These are phyloP conservation scores for Trichophyton equinum DNA, from an alignment of 2,329 filamentous ascomycete genomes.

Conservation along the genomic window DNA sequence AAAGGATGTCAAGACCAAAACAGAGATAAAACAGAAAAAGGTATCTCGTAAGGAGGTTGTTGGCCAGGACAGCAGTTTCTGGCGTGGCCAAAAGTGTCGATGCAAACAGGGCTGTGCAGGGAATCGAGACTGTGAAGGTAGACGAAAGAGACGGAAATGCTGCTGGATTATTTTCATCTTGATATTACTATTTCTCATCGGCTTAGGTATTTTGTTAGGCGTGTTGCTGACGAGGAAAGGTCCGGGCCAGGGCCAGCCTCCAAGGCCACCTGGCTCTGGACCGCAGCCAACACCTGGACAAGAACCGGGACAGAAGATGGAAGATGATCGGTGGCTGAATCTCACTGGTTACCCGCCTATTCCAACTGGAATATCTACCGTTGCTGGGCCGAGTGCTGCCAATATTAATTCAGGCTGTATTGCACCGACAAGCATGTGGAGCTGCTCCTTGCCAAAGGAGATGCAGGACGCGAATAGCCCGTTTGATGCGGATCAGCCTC, in stretches of 20 bases:
- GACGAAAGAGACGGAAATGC: constrained; percentile 46
- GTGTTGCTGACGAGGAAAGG: constrained; percentile 15
- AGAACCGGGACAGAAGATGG: neutral
- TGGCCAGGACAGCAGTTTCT: constrained; percentile 48
- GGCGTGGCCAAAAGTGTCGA: constrained; percentile 54
- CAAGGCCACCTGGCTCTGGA: neutral
- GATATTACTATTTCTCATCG: constrained; percentile 36
- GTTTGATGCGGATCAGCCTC: constrained; percentile 57
- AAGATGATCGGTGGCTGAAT: constrained; percentile 62
- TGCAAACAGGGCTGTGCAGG: constrained; percentile 54
- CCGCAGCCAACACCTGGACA: neutral
- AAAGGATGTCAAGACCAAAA: constrained; percentile 20
- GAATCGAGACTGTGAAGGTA: constrained; percentile 49
- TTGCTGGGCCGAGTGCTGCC: constrained; percentile 59
- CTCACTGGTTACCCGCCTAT: constrained; percentile 77
- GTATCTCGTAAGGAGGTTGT: constrained; percentile 55
- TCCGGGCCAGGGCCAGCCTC: neutral
- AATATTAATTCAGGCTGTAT: constrained; percentile 57
- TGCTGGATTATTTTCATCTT: constrained; percentile 41
- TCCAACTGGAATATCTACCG: constrained; percentile 67
- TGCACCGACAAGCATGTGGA: constrained; percentile 64
- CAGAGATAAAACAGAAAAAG: constrained; percentile 43
- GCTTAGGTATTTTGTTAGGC: constrained; percentile 36
- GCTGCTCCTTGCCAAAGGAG: constrained; percentile 71
- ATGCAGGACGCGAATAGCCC: constrained; percentile 52